Conservation (phyloP, 768 basidiomycete genomes). For the Leccinum broughii region DNA sequence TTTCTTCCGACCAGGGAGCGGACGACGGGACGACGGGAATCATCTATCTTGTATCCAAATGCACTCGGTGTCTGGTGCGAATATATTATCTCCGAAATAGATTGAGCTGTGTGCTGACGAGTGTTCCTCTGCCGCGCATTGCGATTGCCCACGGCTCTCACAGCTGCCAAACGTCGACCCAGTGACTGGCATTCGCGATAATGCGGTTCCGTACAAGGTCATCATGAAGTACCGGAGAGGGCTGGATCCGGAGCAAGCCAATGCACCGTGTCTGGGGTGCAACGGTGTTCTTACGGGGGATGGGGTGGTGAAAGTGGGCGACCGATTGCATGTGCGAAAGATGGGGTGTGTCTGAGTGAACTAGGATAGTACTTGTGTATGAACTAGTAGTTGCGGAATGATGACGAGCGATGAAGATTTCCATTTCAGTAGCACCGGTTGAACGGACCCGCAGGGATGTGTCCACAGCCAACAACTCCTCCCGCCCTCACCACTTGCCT, state of each 20-base stretch:
- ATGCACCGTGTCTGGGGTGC: conserved; percentile 65
- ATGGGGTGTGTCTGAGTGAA: conserved; percentile 32
- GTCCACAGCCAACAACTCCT: conserved; percentile 1
- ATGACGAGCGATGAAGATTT: conserved; percentile 3
- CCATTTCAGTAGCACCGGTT: conserved; percentile 12
- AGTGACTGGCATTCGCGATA: conserved; percentile 61
- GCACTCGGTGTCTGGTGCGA: conserved; percentile 68
- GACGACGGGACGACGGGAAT: conserved; percentile 16
- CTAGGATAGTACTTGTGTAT: too few species aligned
- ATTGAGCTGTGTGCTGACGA: conserved; percentile 5
- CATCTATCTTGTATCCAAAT: conserved; percentile 65
- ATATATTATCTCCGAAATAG: conserved; percentile 23
- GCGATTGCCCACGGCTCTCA: conserved; percentile 6
- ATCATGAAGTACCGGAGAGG: conserved; percentile 72
- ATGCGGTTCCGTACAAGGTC: conserved; percentile 73
- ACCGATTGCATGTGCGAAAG: conserved; percentile 52
- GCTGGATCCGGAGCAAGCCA: conserved; percentile 47
- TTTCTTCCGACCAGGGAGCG: conserved; percentile 40
- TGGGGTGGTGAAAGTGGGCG: conserved; percentile 63
- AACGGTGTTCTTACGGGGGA: conserved; percentile 54
- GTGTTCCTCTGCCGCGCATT: conserved; percentile 1
- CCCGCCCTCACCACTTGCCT: neutral
- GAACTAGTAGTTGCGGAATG: neutral
- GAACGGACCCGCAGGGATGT: conserved; percentile 16
- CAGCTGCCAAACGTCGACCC: conserved; percentile 77